Conservation (phyloP, 1,284 basidiomycete species). For the Meripilus lineatus region DNA sequence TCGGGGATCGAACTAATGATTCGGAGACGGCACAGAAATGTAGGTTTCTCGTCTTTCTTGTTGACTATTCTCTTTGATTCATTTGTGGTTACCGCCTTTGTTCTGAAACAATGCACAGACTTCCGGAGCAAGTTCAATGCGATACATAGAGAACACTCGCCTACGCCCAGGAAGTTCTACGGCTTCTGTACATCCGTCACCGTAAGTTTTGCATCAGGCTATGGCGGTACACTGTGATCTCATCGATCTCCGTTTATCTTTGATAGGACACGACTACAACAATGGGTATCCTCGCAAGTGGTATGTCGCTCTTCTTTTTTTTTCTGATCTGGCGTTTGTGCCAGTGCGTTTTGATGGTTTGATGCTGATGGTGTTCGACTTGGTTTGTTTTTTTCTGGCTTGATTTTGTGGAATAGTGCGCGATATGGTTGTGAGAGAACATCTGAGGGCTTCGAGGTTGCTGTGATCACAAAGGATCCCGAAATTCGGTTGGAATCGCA, state of each 20-base stretch:
- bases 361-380: not conserved
- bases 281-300: constrained; percentile 71
- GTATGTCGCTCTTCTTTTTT: constrained; percentile 32
- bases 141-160: constrained; percentile 74
- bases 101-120: constrained; percentile 42
- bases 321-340: too few species aligned
- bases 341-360: too few species aligned
- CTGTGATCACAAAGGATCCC: constrained; percentile 12
- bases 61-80: not conserved
- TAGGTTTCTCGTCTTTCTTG: constrained; percentile 23
- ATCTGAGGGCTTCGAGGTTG: constrained; percentile 38
- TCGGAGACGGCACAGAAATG: constrained; percentile 69
- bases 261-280: constrained; percentile 66
- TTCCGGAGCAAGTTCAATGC: constrained; percentile 72
- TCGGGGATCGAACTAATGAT: constrained; percentile 68
- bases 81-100: too few species aligned
- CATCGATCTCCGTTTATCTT: not conserved
- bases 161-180: constrained; percentile 71
- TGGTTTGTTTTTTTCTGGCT: constrained; percentile 6
- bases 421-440: constrained; percentile 67
- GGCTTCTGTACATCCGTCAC: constrained; percentile 77
- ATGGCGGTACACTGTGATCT: constrained; percentile 1
- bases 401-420: too few species aligned
- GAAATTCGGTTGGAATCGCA: too few species aligned
- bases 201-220: constrained; percentile 30